Percentiles rank a stretch among this genome's conserved stretches.
Evolutionary conservation across 2,329 filamentous ascomycete species (phyloP).

Genomic region (Aspergillus persii): DNA sequence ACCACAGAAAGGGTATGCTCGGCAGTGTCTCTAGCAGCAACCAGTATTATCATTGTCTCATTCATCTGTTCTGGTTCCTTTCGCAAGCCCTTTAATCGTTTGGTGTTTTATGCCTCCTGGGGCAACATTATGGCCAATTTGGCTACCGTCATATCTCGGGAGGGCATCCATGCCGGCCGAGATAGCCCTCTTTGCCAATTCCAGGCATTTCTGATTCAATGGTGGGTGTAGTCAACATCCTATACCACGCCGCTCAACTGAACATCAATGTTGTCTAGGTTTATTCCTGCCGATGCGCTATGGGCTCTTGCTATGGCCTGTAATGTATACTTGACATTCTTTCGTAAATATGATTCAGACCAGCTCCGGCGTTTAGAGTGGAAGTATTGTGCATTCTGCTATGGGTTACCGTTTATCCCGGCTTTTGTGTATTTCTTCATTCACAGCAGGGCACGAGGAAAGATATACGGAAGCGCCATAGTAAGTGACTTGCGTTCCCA

Average conservation of each 20-base stretch:
- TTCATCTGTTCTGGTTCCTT: slow-evolving; percentile 68
- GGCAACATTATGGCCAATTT: slow-evolving; percentile 78
- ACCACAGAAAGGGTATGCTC: slow-evolving; percentile 68
- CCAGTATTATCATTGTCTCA: slow-evolving; percentile 68
- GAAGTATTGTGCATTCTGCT: slow-evolving; percentile 67
- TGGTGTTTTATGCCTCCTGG: slow-evolving; percentile 80
- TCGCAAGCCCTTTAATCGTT: slow-evolving; percentile 81
- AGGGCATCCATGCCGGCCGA: slow-evolving; percentile 51
- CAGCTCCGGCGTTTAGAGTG: slow-evolving; percentile 67
- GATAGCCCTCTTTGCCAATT: slow-evolving; percentile 66
- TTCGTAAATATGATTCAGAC: slow-evolving; percentile 66
- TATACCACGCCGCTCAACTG: neutral
- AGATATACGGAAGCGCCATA: slow-evolving; percentile 70
- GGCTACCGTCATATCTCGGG: slow-evolving; percentile 69
- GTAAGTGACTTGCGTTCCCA: slow-evolving; percentile 33
- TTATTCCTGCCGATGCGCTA: slow-evolving; percentile 71
- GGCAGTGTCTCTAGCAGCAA: slow-evolving; percentile 67
- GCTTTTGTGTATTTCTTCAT: slow-evolving; percentile 68
- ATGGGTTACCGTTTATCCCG: slow-evolving; percentile 69
- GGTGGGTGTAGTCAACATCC: slow-evolving; percentile 55
- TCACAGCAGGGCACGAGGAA: slow-evolving; percentile 49
- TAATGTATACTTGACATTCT: slow-evolving; percentile 81
- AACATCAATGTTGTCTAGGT: slow-evolving; percentile 52
- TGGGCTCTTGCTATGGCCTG: slow-evolving; percentile 81
- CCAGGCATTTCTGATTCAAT: slow-evolving; percentile 78